A percentile compares a stretch with the other conserved stretches of the same genome.
Evolutionary conservation across 306 rosid genomes (phyloP).

Genomic region (Prosopis cineraria): DNA sequence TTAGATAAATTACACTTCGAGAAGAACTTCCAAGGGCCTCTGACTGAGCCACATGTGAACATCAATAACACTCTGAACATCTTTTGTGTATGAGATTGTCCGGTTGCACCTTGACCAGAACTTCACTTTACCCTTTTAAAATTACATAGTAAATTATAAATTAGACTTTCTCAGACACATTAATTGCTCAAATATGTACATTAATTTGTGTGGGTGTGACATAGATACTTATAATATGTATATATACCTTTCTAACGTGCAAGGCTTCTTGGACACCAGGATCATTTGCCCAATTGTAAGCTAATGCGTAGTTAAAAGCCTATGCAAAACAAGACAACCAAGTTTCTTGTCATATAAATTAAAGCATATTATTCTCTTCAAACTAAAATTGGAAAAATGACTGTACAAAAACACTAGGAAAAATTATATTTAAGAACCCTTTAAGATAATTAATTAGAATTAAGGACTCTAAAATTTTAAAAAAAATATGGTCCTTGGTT

Average conservation of each 20-base stretch:
- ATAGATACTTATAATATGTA: not conserved
- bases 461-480: no score
- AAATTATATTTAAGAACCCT: no score
- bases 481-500: no score
- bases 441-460: no score
- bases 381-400: no score
- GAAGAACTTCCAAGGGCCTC: constrained; percentile 5
- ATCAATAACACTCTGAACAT: constrained; percentile 27
- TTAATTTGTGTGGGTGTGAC: not conserved
- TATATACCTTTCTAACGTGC: constrained; percentile 26
- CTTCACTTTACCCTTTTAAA: constrained; percentile 16
- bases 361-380: no score
- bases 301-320: constrained; percentile 30
- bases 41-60: constrained; percentile 32
- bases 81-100: constrained; percentile 29
- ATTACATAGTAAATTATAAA: not conserved
- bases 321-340: not conserved
- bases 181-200: no score
- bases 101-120: constrained; percentile 27
- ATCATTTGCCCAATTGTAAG: constrained; percentile 35
- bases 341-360: no score
- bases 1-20: constrained; percentile 13
- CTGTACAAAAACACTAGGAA: no score
- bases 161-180: no score
- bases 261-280: constrained; percentile 31